phyloP scores from a whole-genome alignment of 345 rosid species.

The Raphanus sativus region DNA sequence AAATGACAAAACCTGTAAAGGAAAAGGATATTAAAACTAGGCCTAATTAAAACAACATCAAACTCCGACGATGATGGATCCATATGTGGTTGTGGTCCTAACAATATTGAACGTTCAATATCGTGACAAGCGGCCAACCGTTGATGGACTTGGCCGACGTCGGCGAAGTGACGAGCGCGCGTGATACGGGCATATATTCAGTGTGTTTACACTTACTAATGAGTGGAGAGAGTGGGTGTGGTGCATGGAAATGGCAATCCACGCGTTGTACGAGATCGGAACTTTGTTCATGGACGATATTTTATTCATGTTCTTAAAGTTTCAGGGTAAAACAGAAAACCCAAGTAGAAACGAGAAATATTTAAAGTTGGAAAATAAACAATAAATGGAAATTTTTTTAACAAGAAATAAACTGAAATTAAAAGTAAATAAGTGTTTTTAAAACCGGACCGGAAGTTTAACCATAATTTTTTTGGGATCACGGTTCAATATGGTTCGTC shows the following conservation, averaged over 20 bases:
- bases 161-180: slow-evolving; percentile 42
- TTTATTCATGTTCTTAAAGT: slow-evolving; percentile 27
- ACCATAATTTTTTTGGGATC: no score
- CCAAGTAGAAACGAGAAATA: slow-evolving; percentile 7
- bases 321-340: slow-evolving; percentile 8
- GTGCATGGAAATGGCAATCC: slow-evolving; percentile 52
- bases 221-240: slow-evolving; percentile 31
- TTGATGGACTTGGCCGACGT: slow-evolving; percentile 20
- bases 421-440: neutral
- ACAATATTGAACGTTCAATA: neutral
- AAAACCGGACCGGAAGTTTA: no score
- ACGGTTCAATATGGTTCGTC: no score
- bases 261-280: slow-evolving; percentile 46
- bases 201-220: slow-evolving; percentile 35
- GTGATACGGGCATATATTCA: slow-evolving; percentile 45
- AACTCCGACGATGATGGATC: slow-evolving; percentile 29
- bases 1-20: slow-evolving; percentile 33
- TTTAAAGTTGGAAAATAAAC: neutral
- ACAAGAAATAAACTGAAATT: slow-evolving; percentile 14
- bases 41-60: neutral
- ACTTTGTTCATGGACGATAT: slow-evolving; percentile 21
- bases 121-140: slow-evolving; percentile 20
- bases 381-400: neutral
- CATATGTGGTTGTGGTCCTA: slow-evolving; percentile 25
- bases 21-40: neutral